A percentile compares a stretch with the other conserved stretches of the same genome.
Conservation (phyloP, 345 rosid genomes). For the Lenwebbia sp. region DNA sequence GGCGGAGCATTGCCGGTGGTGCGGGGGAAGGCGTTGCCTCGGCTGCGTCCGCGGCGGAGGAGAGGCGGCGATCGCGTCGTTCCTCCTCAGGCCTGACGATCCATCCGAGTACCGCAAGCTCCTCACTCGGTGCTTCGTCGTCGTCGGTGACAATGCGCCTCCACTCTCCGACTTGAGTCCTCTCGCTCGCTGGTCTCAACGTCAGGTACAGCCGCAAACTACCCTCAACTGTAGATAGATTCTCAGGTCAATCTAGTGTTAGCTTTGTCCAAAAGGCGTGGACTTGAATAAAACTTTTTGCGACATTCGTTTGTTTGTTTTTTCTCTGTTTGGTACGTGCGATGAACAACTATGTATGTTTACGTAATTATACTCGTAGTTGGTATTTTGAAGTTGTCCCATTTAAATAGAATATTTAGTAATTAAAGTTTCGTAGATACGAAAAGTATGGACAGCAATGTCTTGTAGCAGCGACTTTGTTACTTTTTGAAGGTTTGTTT, state of each 20-base stretch:
- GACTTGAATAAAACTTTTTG: not conserved
- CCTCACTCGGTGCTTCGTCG: constrained; percentile 46
- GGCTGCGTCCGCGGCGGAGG: constrained; percentile 22
- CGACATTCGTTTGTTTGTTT: not conserved
- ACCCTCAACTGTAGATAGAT: not conserved
- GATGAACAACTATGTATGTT: not conserved
- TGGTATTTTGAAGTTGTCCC: not conserved
- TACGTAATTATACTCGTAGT: not conserved
- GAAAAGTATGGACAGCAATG: not conserved
- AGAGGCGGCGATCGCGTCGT: constrained; percentile 13
- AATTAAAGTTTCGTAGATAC: not conserved
- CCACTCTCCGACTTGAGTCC: constrained; percentile 18
- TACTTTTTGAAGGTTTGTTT: not conserved
- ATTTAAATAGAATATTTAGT: not conserved
- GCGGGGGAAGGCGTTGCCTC: constrained; percentile 15
- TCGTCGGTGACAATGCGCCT: constrained; percentile 31
- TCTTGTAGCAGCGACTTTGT: not conserved
- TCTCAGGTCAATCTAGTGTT: not conserved
- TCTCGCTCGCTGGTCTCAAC: constrained; percentile 39
- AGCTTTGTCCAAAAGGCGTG: not conserved
- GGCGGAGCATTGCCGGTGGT: constrained; percentile 9
- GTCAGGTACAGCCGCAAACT: constrained; percentile 14
- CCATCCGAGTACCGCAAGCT: constrained; percentile 44
- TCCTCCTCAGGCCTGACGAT: constrained; percentile 40
- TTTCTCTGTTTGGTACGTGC: not conserved